phyloP scores from a whole-genome alignment of 306 rosid genomes.

The Fragaria nilgerrensis region DNA sequence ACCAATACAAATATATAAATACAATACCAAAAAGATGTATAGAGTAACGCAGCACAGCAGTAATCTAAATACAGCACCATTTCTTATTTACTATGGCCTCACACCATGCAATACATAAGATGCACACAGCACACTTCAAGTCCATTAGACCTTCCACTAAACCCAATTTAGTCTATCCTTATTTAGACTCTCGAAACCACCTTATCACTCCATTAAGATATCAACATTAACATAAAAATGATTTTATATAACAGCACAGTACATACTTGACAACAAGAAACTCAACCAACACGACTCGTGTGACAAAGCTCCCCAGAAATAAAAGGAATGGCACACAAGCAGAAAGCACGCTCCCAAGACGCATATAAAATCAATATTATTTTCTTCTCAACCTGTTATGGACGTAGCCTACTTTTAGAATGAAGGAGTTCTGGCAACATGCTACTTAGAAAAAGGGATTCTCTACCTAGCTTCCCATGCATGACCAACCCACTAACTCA shows the following conservation, averaged over 20 bases:
- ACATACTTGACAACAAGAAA: background rate
- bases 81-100: background rate
- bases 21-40: background rate
- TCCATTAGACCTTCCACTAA: background rate
- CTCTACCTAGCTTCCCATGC: background rate
- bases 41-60: background rate
- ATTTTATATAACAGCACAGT: background rate
- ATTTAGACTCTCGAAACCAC: background rate
- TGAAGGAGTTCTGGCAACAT: background rate
- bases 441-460: background rate
- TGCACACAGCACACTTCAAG: background rate
- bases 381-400: background rate
- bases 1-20: conserved; percentile 13
- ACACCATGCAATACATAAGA: background rate
- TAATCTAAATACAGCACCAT: background rate
- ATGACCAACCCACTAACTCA: background rate
- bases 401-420: background rate
- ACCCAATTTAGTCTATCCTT: background rate
- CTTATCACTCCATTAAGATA: background rate
- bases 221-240: background rate
- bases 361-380: background rate
- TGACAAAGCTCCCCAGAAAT: background rate
- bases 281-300: background rate
- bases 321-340: background rate
- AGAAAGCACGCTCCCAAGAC: background rate